Base-by-base conservation (phyloP, 306 rosid species). In the Bauhinia variegata region DNA sequence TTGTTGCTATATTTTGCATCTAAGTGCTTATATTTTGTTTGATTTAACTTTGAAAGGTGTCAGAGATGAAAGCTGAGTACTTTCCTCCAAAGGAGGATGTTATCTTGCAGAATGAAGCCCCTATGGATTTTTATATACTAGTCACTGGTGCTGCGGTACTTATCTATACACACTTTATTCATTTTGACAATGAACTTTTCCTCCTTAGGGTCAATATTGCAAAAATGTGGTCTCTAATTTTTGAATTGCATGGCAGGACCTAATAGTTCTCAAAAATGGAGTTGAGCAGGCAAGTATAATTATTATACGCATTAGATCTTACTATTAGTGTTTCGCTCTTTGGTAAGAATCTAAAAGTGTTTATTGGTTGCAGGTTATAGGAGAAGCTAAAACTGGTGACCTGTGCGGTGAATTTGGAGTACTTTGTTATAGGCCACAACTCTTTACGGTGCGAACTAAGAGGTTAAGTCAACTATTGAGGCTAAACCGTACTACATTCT, bases 1-100 rank as follows among this genome's bases (percentile, higher is more conserved):
- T n/a, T n/a, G n/a, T n/a, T n/a, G 1, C 42, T 6, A 5, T 14
- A 32, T 55, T n/a, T 66, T 56, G 37, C 13, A 48, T 52, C 8
- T 43, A 65, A 63, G 55, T 48, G 31, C 50, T 36, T 59, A 16
- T 50, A 10, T 55, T 64, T 68, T 63, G 46, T 65, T 69, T 63
- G 16, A 31, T 56, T 38, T 32, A 11, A 60, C 30, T 60, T 44
- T 19, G 30, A 63, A 34, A 93, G 97, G 99, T 93, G 31, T 90
- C 97, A 0, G 99, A 93, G 88, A 95, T 88, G 99, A 95, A 95
- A 74, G 92, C 99, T 0, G 99, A 95, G 83, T 95, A 90, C 42
- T 95, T 95, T 81, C 99, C 99, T 15, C 99, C 97, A 13, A 95
- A 82, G 72, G 99, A 95, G 76, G 99, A 95, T 70, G 89, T 95